phyloP scores from a whole-genome alignment of 345 rosid genomes.

The Cochlearia excelsa region DNA sequence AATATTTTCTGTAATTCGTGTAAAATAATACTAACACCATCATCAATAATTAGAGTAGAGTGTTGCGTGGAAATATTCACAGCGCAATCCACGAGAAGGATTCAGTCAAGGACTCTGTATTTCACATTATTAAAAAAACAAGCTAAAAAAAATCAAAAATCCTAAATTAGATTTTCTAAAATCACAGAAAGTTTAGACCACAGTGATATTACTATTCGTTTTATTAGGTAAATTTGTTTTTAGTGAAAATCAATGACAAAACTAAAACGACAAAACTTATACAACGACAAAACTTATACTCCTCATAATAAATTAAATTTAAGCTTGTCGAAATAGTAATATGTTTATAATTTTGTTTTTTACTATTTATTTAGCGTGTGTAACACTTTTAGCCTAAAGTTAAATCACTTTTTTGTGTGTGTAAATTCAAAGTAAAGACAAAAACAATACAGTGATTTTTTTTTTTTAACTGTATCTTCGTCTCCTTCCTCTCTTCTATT shows the following conservation, averaged over 20 bases:
- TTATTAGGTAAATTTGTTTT: conserved; percentile 30
- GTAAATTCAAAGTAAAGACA: too few species aligned
- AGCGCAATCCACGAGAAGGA: conserved; percentile 35
- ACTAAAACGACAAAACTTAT: too few species aligned
- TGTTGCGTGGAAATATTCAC: conserved; percentile 20
- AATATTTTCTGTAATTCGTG: background rate
- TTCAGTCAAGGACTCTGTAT: conserved; percentile 28
- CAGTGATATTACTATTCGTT: conserved; percentile 33
- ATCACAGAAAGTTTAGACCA: conserved; percentile 23
- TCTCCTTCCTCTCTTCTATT: conserved; percentile 32
- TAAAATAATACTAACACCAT: background rate
- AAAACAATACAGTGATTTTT: background rate
- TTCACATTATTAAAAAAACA: conserved; percentile 10
- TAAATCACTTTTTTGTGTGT: too few species aligned
- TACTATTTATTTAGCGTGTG: too few species aligned
- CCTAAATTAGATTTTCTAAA: conserved; percentile 25
- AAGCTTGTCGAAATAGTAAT: too few species aligned
- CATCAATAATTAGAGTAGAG: background rate
- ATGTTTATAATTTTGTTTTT: too few species aligned
- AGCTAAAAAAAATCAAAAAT: conserved; percentile 18
- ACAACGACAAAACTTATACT: too few species aligned
- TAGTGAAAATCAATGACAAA: conserved; percentile 6
- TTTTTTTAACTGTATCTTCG: conserved; percentile 15
- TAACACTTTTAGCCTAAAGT: too few species aligned
- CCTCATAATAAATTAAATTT: too few species aligned